Conservation (phyloP, 305 asterid species). For the Plantago lanceolata region DNA sequence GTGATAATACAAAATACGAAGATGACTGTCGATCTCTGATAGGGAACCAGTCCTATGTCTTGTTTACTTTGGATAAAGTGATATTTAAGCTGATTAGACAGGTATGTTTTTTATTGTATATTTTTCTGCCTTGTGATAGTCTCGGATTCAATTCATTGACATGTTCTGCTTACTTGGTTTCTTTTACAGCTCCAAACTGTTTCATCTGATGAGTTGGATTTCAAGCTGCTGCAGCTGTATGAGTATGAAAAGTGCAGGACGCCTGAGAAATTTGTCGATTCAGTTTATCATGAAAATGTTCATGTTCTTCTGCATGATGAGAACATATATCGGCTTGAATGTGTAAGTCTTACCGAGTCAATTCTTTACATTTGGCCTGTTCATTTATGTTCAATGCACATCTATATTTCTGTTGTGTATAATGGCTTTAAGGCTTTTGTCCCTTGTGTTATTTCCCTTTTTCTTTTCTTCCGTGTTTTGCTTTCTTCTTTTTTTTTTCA, state of each 20-base stretch:
- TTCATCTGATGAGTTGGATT: slow-evolving; percentile 61
- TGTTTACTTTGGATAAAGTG: slow-evolving; percentile 93
- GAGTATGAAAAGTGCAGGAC: slow-evolving; percentile 66
- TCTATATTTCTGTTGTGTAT: not conserved
- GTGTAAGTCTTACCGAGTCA: slow-evolving; percentile 53
- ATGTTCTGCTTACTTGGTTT: slow-evolving; percentile 24
- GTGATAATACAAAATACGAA: slow-evolving; percentile 86
- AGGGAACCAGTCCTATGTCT: slow-evolving; percentile 91
- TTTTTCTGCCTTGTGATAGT: slow-evolving; percentile 2
- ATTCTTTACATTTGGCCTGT: slow-evolving; percentile 2
- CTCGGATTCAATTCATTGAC: slow-evolving; percentile 10
- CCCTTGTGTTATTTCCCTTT: no score
- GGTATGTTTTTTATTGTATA: slow-evolving; percentile 32
- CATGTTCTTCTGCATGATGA: slow-evolving; percentile 60
- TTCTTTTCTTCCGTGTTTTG: no score
- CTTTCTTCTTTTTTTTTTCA: no score
- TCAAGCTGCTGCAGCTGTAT: slow-evolving; percentile 56
- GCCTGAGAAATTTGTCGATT: slow-evolving; percentile 59
- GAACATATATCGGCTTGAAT: slow-evolving; percentile 57
- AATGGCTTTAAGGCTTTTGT: not conserved
- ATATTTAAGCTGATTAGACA: slow-evolving; percentile 93
- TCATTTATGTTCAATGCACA: not conserved
- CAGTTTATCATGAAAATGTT: slow-evolving; percentile 67
- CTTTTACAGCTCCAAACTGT: slow-evolving; percentile 57
- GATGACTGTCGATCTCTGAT: slow-evolving; percentile 90